Conservation (phyloP, 192 early-diverging fungal species). For the Coemansia sp. region DNA sequence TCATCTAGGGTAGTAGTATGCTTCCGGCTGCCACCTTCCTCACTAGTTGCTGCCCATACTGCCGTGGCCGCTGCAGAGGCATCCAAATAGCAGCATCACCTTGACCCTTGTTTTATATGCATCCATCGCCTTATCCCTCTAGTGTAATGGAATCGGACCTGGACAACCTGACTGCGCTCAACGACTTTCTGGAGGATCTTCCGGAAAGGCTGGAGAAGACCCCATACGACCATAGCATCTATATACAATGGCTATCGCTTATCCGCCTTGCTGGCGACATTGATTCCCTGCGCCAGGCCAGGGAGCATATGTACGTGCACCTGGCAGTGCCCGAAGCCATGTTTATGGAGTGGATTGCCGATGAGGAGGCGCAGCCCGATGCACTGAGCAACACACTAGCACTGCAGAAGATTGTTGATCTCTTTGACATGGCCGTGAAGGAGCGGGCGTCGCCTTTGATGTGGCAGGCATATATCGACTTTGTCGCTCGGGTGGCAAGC, state of each 20-base stretch:
- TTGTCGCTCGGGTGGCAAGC: slow-evolving; percentile 3
- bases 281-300: slow-evolving; percentile 27
- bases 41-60: too few relatives aligned
- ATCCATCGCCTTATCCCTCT: neutral
- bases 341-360: slow-evolving; percentile 24
- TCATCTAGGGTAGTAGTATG: too few relatives aligned
- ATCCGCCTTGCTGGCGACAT: slow-evolving; percentile 23
- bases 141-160: slow-evolving; percentile 10
- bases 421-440: slow-evolving; percentile 8
- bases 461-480: slow-evolving; percentile 36
- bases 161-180: slow-evolving; percentile 8
- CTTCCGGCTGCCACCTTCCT: too few relatives aligned
- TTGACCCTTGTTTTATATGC: too few relatives aligned
- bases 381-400: slow-evolving; percentile 1
- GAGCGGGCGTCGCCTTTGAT: slow-evolving; percentile 15
- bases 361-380: slow-evolving; percentile 17
- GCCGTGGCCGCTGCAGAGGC: too few relatives aligned
- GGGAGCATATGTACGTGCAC: slow-evolving; percentile 14
- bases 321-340: slow-evolving; percentile 27
- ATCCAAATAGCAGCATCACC: too few relatives aligned
- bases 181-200: slow-evolving; percentile 20
- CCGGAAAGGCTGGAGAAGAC: slow-evolving; percentile 31
- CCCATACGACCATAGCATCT: slow-evolving; percentile 31
- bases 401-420: slow-evolving; percentile 5
- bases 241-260: slow-evolving; percentile 32